These are phyloP conservation scores for Candida khao-thaluensis DNA, from an alignment of 805 yeast species.

Conservation along the genomic window DNA sequence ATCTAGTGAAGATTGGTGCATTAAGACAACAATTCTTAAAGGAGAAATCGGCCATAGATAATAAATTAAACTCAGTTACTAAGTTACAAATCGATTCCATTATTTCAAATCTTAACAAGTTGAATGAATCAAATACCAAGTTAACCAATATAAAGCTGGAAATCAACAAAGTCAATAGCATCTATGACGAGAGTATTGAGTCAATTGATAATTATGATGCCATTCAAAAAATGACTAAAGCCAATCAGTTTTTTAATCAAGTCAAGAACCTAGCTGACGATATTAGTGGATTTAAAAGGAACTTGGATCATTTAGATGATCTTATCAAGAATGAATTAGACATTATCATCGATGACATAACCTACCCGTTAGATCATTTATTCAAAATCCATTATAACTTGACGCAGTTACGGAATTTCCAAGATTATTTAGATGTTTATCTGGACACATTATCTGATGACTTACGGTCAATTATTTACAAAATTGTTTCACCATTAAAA, in stretches of 20 bases:
- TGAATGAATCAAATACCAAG: slow-evolving; percentile 45
- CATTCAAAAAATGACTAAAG: slow-evolving; percentile 62
- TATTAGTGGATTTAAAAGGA: slow-evolving; percentile 54
- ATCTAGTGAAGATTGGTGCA: slow-evolving; percentile 51
- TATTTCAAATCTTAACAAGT: slow-evolving; percentile 47
- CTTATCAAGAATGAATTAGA: slow-evolving; percentile 48
- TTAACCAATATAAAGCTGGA: slow-evolving; percentile 37
- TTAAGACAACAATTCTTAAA: slow-evolving; percentile 56
- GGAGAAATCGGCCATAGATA: slow-evolving; percentile 74
- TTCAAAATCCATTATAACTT: slow-evolving; percentile 68
- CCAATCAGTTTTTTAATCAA: slow-evolving; percentile 70
- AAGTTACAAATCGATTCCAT: slow-evolving; percentile 60
- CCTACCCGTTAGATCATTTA: slow-evolving; percentile 52
- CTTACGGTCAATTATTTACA: slow-evolving; percentile 61
- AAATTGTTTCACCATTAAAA: slow-evolving; percentile 51
- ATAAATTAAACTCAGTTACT: slow-evolving; percentile 71
- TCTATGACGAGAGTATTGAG: slow-evolving; percentile 56
- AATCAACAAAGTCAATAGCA: slow-evolving; percentile 44
- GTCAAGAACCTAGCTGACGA: slow-evolving; percentile 64
- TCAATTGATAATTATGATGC: slow-evolving; percentile 67
- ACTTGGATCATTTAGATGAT: slow-evolving; percentile 48
- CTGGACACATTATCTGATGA: slow-evolving; percentile 55
- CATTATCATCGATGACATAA: slow-evolving; percentile 32
- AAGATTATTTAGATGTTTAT: slow-evolving; percentile 67
- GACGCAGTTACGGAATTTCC: slow-evolving; percentile 71